A percentile compares a stretch with the other conserved stretches of the same genome.
These are phyloP conservation scores for Exserohilum rostratum DNA, from an alignment of 2,329 filamentous ascomycete genomes.

Conservation along the genomic window DNA sequence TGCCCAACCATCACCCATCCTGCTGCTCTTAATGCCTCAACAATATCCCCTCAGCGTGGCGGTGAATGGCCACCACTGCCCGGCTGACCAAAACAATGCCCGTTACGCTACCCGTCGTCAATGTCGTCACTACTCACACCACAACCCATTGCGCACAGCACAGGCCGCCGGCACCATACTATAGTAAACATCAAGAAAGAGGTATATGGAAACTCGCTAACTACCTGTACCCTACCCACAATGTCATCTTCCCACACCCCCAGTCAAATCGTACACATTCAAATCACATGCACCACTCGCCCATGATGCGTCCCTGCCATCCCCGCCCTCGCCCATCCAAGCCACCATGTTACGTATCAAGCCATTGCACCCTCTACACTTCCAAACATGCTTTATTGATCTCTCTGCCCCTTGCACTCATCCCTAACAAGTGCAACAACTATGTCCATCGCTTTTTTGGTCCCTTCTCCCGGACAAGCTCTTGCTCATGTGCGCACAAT, in stretches of 20 bases:
- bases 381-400: slow-evolving; percentile 28
- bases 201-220: slow-evolving; percentile 13
- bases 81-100: no score
- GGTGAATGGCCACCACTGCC: no score
- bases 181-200: slow-evolving; percentile 4
- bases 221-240: slow-evolving; percentile 7
- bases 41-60: neutral
- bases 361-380: slow-evolving; percentile 14
- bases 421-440: slow-evolving; percentile 12
- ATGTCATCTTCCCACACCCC: slow-evolving; percentile 9
- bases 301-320: slow-evolving; percentile 4
- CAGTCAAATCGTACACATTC: slow-evolving; percentile 15
- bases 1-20: neutral
- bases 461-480: slow-evolving; percentile 19
- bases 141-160: no score
- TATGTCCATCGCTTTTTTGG: slow-evolving; percentile 28
- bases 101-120: no score
- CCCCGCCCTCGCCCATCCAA: neutral
- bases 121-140: no score
- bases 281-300: slow-evolving; percentile 8
- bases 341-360: slow-evolving; percentile 10
- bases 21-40: neutral
- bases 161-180: neutral
- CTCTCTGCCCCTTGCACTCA: slow-evolving; percentile 14
- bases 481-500: slow-evolving; percentile 35